Evolutionary conservation across 2,329 filamentous ascomycete species (phyloP).

Genomic region (Orbilia blumenaviensis): DNA sequence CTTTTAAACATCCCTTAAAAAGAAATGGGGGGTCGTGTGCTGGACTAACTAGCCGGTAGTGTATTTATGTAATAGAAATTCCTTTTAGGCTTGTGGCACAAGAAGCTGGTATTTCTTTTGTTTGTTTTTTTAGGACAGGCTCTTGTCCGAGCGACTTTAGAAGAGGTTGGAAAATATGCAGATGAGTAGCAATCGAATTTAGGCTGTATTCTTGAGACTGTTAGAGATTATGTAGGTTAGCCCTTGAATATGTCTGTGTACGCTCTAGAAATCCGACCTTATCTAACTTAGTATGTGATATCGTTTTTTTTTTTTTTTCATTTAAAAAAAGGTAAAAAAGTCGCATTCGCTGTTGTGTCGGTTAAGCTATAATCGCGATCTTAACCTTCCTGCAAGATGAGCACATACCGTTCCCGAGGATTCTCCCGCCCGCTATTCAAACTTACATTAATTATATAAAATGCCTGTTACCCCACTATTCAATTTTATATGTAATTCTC

Average conservation of each 20-base stretch:
- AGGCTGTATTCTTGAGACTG: background rate
- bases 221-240: background rate
- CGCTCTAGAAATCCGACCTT: too few species aligned
- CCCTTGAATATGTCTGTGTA: background rate
- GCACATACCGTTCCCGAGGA: slow-evolving; percentile 25
- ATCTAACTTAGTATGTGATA: slow-evolving; percentile 6
- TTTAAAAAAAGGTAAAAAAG: too few species aligned
- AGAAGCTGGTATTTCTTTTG: too few species aligned
- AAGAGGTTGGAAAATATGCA: background rate
- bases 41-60: background rate
- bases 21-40: background rate
- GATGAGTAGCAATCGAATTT: background rate
- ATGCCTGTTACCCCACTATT: background rate
- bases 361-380: slow-evolving; percentile 19
- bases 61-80: slow-evolving; percentile 8
- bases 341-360: background rate
- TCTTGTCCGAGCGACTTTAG: too few species aligned
- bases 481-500: background rate
- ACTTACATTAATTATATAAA: too few species aligned
- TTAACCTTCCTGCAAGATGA: slow-evolving; percentile 32
- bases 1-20: background rate
- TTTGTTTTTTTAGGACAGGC: too few species aligned
- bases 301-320: background rate
- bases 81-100: background rate
- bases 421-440: background rate